Evolutionary conservation across 495 filamentous ascomycete genomes (phyloP), one percentile per base, ranked within the genome.

Genomic region (Platismatia glauca): DNA sequence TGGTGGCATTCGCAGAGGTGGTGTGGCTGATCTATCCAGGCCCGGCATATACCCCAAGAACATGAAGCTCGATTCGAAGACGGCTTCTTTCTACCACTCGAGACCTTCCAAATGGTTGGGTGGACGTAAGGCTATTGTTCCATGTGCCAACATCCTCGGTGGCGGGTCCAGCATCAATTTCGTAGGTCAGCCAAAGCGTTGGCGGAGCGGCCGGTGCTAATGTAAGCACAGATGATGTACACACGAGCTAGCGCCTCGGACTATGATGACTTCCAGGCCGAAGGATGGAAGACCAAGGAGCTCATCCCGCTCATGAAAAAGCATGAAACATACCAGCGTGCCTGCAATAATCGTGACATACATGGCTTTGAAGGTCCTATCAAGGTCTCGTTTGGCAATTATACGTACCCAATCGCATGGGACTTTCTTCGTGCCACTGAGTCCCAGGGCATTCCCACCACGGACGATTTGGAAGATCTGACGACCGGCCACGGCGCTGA

Each of bases 1-100:
- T 18, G 24, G 7, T 8, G 1, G 22, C 4, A 12, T 55, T 52
- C 11, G 5, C 12, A 29, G 11, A 18, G 6, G 13, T 8, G 18
- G 20, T 24, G 33, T 13, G 15, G 22, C 29, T 46, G 20, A 58
- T 52, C 16, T 8, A 33, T 27, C 1, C 12, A 82, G 87, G 16
- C 89, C 89, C 1, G 89, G 85, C 31, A 88, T 93, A 72, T 91
- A 87, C 69, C 88, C 87, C 15, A 78, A 79, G 27, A 90, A 91
- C 72, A 89, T 91, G 86, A 89, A 89, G 71, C 74, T 91, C 66
- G 89, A 92, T 75, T 89, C 86, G 46, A 91, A 90, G 75, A 91
- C 88, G n/a, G 89, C 89, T 35, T 86, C 86, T 0, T 92, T 92
- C 75, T 94, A 94, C 69, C 79, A 91, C 68, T 89, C 87, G 4